Percentiles rank a stretch among this genome's conserved stretches.
These are phyloP conservation scores for Lentinula sp. DNA, from an alignment of 768 basidiomycete genomes.

Conservation along the genomic window DNA sequence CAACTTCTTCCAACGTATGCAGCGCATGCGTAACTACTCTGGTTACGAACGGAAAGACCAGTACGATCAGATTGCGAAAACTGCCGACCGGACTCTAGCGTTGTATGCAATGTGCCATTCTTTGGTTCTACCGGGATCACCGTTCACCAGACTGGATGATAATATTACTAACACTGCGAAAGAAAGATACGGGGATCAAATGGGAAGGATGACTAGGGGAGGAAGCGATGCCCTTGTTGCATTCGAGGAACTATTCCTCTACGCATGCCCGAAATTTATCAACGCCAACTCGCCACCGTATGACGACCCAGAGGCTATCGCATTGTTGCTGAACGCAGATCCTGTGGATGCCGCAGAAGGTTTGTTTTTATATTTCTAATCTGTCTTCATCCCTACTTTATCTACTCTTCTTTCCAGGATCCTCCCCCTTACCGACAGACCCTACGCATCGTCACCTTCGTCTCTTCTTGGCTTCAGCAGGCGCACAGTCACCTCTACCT, in stretches of 20 bases:
- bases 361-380: background rate
- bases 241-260: conserved; percentile 90
- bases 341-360: conserved; percentile 25
- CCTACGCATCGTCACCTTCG: conserved; percentile 80
- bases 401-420: background rate
- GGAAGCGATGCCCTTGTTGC: conserved; percentile 68
- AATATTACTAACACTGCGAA: conserved; percentile 91
- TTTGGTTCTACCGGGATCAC: conserved; percentile 47
- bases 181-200: conserved; percentile 91
- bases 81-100: conserved; percentile 96
- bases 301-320: conserved; percentile 65
- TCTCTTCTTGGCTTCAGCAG: conserved; percentile 80
- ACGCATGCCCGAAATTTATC: conserved; percentile 96
- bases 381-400: background rate
- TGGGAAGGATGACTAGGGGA: conserved; percentile 80
- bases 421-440: conserved; percentile 40
- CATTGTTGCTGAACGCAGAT: conserved; percentile 36
- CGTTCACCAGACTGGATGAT: conserved; percentile 81
- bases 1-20: conserved; percentile 94
- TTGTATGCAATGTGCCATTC: conserved; percentile 91
- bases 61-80: conserved; percentile 98
- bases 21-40: conserved; percentile 88
- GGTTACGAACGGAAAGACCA: conserved; percentile 89
- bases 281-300: conserved; percentile 92
- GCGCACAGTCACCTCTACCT: conserved; percentile 69